A percentile compares a stretch with the other conserved stretches of the same genome.
Evolutionary conservation across 2,329 filamentous ascomycete genomes (phyloP).

Genomic region (Phaeosphaeria sp.): DNA sequence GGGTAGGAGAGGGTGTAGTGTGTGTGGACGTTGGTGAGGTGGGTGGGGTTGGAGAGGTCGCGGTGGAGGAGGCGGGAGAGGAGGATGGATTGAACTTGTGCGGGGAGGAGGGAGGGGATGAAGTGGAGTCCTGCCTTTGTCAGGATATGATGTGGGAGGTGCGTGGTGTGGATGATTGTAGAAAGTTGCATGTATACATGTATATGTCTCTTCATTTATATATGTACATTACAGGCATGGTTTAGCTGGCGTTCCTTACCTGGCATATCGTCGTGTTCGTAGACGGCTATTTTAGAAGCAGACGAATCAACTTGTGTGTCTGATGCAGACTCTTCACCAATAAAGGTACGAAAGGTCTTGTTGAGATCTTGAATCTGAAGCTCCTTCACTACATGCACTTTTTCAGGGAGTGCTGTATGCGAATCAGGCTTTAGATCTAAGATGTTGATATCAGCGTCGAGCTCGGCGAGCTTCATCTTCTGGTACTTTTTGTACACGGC

Average conservation of each 20-base stretch:
- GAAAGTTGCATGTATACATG: too few relatives aligned
- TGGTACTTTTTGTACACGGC: constrained; percentile 78
- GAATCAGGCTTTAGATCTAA: constrained; percentile 41
- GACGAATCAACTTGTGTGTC: not conserved
- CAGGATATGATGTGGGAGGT: constrained; percentile 12
- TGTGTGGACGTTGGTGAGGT: constrained; percentile 89
- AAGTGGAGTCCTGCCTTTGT: constrained; percentile 74
- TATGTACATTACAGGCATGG: too few relatives aligned
- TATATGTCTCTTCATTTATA: too few relatives aligned
- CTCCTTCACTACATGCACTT: constrained; percentile 32
- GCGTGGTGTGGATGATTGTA: not conserved
- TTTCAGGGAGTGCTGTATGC: constrained; percentile 36
- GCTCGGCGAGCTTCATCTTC: constrained; percentile 61
- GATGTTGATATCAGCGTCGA: constrained; percentile 57
- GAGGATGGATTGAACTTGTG: constrained; percentile 70
- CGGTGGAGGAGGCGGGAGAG: constrained; percentile 78
- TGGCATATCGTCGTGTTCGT: constrained; percentile 71
- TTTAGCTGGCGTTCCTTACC: constrained; percentile 56
- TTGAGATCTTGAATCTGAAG: constrained; percentile 25
- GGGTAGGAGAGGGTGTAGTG: constrained; percentile 77
- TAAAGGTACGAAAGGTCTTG: constrained; percentile 33
- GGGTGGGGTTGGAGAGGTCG: constrained; percentile 74
- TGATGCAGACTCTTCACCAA: constrained; percentile 13
- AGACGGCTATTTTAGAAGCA: constrained; percentile 50
- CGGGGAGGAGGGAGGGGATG: constrained; percentile 76